These are phyloP conservation scores for Alternaria atra DNA, from an alignment of 2,329 filamentous ascomycete genomes.

Conservation along the genomic window DNA sequence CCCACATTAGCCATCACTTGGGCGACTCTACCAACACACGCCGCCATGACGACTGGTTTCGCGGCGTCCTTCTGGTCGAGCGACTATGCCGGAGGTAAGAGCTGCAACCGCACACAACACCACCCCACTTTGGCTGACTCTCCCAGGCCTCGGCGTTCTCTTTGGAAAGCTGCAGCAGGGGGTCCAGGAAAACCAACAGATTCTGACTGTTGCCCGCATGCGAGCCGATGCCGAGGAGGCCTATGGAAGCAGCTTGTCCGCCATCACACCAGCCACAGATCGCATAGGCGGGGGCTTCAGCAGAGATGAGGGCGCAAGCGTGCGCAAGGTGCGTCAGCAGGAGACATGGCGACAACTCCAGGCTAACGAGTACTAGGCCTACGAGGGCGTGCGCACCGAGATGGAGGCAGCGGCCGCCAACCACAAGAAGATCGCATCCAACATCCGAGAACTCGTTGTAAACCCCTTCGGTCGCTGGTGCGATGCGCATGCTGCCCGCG, in stretches of 20 bases:
- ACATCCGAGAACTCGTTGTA: constrained; percentile 94
- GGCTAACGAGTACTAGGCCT: constrained; percentile 71
- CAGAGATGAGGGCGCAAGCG: constrained; percentile 93
- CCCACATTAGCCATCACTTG: constrained; percentile 25
- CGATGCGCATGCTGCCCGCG: constrained; percentile 88
- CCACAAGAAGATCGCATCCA: constrained; percentile 95
- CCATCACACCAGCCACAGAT: constrained; percentile 84
- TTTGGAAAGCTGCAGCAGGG: constrained; percentile 98
- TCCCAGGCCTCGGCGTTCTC: constrained; percentile 81
- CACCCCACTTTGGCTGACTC: constrained; percentile 33
- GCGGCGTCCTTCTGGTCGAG: constrained; percentile 97
- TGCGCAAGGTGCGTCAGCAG: constrained; percentile 76
- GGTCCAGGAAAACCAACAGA: constrained; percentile 91
- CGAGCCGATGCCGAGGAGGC: constrained; percentile 94
- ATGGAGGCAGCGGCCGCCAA: constrained; percentile 91
- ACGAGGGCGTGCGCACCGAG: constrained; percentile 89
- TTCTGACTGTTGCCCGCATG: constrained; percentile 89
- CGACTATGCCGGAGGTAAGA: constrained; percentile 91
- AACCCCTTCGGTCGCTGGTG: constrained; percentile 96
- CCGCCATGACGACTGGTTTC: constrained; percentile 65
- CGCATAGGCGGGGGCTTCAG: constrained; percentile 84
- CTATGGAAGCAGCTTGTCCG: constrained; percentile 81
- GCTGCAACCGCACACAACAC: constrained; percentile 52
- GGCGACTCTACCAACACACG: constrained; percentile 19
- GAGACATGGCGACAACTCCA: neutral